Percentiles rank a stretch among this genome's conserved stretches.
phyloP scores from a whole-genome alignment of 2,329 filamentous ascomycete species.

The Pseudogymnoascus sp. region DNA sequence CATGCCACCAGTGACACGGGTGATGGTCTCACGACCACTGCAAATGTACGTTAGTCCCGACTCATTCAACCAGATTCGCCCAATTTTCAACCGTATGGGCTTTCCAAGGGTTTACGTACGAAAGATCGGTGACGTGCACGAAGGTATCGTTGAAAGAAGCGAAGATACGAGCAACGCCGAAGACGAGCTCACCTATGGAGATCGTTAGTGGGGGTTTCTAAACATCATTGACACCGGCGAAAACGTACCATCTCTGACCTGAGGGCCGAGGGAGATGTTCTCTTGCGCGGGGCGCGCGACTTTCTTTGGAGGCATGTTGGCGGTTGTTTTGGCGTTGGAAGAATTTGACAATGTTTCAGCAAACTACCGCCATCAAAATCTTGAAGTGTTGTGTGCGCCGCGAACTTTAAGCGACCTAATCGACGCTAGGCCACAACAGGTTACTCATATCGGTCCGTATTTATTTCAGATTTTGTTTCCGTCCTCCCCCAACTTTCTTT shows the following conservation, averaged over 20 bases:
- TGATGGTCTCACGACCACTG: slow-evolving; percentile 99
- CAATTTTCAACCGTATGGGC: slow-evolving; percentile 4
- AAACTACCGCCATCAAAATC: slow-evolving; percentile 1
- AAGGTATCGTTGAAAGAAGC: slow-evolving; percentile 63
- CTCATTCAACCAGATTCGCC: slow-evolving; percentile 29
- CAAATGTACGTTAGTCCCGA: slow-evolving; percentile 60
- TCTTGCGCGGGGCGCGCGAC: slow-evolving; percentile 75
- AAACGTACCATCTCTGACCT: slow-evolving; percentile 82
- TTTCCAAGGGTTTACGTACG: slow-evolving; percentile 45
- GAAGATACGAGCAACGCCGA: slow-evolving; percentile 73
- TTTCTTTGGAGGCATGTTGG: slow-evolving; percentile 92
- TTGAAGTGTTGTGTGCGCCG: slow-evolving; percentile 8
- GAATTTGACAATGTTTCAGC: slow-evolving; percentile 9
- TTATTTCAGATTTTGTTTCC: slow-evolving; percentile 9
- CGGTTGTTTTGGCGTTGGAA: slow-evolving; percentile 27
- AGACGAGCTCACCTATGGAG: slow-evolving; percentile 60
- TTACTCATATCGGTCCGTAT: slow-evolving; percentile 1
- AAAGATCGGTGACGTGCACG: slow-evolving; percentile 99
- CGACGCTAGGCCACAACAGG: background rate
- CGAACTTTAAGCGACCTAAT: slow-evolving; percentile 7
- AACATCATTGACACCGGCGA: slow-evolving; percentile 10
- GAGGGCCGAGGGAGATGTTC: slow-evolving; percentile 97
- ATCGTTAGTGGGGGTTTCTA: slow-evolving; percentile 11
- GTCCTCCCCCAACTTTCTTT: background rate
- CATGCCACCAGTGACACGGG: slow-evolving; percentile 99